A percentile compares a stretch with the other conserved stretches of the same genome.
These are phyloP conservation scores for Tephrocybe sp. DNA, from an alignment of 768 basidiomycete species.

Conservation along the genomic window DNA sequence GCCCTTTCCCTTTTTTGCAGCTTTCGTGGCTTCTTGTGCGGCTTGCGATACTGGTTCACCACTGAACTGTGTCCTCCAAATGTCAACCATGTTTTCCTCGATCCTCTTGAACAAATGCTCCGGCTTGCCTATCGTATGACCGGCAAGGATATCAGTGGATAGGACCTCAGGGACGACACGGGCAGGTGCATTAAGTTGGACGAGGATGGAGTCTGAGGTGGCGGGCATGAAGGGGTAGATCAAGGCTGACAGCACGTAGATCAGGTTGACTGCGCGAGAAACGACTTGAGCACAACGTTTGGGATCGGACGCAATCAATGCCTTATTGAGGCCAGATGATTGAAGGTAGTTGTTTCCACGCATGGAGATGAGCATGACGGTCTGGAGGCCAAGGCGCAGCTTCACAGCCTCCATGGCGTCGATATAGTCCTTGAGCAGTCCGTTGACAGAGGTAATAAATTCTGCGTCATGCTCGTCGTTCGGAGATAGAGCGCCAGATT, in stretches of 20 bases:
- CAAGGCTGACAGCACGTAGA: conserved; percentile 84
- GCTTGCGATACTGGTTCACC: conserved; percentile 44
- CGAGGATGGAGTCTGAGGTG: conserved; percentile 76
- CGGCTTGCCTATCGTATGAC: conserved; percentile 83
- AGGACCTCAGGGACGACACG: conserved; percentile 75
- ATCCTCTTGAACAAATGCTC: conserved; percentile 94
- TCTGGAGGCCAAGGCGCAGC: conserved; percentile 83
- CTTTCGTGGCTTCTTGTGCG: conserved; percentile 40
- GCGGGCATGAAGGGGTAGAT: conserved; percentile 97
- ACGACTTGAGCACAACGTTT: conserved; percentile 89
- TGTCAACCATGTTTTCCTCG: conserved; percentile 85
- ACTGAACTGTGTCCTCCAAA: conserved; percentile 79
- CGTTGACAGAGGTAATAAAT: conserved; percentile 82
- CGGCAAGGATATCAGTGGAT: conserved; percentile 80
- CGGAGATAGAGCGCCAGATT: conserved; percentile 66
- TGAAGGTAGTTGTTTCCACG: conserved; percentile 96
- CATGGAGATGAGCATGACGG: conserved; percentile 85
- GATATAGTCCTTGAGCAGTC: conserved; percentile 74
- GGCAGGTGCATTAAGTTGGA: conserved; percentile 87
- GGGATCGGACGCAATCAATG: conserved; percentile 79
- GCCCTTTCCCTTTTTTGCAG: conserved; percentile 56
- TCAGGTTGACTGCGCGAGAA: conserved; percentile 87
- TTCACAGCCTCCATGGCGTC: conserved; percentile 91
- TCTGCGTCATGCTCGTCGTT: conserved; percentile 67
- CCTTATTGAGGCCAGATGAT: conserved; percentile 86